Conservation (phyloP, 2,329 filamentous ascomycete species). For the Neonectria neomacrospora region DNA sequence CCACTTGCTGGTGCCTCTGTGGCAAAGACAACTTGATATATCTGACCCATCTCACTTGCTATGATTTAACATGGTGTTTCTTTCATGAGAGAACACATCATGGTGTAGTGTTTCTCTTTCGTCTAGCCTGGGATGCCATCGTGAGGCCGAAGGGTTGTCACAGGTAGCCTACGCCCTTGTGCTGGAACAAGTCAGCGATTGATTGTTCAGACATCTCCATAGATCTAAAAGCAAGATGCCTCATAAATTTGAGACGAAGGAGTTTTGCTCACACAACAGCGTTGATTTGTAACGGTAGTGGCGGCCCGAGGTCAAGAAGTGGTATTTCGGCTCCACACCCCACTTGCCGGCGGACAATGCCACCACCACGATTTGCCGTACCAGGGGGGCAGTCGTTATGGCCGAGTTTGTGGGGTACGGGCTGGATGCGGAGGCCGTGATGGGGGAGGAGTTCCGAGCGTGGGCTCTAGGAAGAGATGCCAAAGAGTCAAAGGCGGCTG, state of each 20-base stretch:
- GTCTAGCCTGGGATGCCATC: neutral
- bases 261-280: neutral
- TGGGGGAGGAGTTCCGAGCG: slow-evolving; percentile 25
- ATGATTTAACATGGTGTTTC: neutral
- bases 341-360: slow-evolving; percentile 22
- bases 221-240: neutral
- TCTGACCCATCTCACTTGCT: neutral
- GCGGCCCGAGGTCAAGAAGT: neutral
- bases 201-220: neutral
- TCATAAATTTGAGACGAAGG: neutral
- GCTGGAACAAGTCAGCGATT: neutral
- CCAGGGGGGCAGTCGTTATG: slow-evolving; percentile 2
- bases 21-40: too few species aligned
- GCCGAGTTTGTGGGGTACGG: slow-evolving; percentile 14
- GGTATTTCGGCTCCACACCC: slow-evolving; percentile 22
- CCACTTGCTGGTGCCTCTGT: too few species aligned
- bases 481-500: slow-evolving; percentile 14
- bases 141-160: neutral
- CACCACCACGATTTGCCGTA: slow-evolving; percentile 6
- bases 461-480: slow-evolving; percentile 2
- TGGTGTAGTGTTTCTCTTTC: neutral
- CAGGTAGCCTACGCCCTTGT: neutral
- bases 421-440: slow-evolving; percentile 9
- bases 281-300: slow-evolving; percentile 1
- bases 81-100: neutral